Conservation (phyloP, 2,329 filamentous ascomycete species). For the Pseudogymnoascus destructans region DNA sequence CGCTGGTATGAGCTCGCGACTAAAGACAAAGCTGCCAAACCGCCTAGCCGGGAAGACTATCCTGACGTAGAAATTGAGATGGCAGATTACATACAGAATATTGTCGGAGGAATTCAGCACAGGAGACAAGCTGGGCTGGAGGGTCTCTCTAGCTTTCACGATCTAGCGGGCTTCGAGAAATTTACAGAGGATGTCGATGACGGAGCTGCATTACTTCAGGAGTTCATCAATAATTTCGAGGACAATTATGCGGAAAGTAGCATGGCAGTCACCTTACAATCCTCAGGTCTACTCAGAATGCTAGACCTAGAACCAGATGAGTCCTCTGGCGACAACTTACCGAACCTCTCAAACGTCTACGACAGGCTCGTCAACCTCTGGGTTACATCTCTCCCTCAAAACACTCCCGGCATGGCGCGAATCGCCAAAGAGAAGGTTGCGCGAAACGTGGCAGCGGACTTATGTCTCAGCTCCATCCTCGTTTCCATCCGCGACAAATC, state of each 20-base stretch:
- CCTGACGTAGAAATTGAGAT: not conserved
- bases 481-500: slow-evolving; percentile 17
- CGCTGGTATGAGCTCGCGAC: slow-evolving; percentile 1
- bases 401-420: slow-evolving; percentile 18
- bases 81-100: slow-evolving; percentile 6
- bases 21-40: not conserved
- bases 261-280: not conserved
- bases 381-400: slow-evolving; percentile 21
- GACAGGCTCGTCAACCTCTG: slow-evolving; percentile 22
- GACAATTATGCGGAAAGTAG: not conserved
- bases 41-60: not conserved
- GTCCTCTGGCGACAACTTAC: not conserved
- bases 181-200: slow-evolving; percentile 21
- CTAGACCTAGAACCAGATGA: not conserved
- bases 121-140: not conserved
- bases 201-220: slow-evolving; percentile 15
- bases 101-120: not conserved
- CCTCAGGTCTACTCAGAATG: not conserved
- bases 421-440: slow-evolving; percentile 22
- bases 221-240: slow-evolving; percentile 15
- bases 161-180: slow-evolving; percentile 15
- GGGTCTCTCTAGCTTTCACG: slow-evolving; percentile 12
- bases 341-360: slow-evolving; percentile 21
- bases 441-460: slow-evolving; percentile 21
- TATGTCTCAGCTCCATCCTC: slow-evolving; percentile 22